phyloP scores from a whole-genome alignment of 495 filamentous ascomycete species.

The Aspergillus sparsus region DNA sequence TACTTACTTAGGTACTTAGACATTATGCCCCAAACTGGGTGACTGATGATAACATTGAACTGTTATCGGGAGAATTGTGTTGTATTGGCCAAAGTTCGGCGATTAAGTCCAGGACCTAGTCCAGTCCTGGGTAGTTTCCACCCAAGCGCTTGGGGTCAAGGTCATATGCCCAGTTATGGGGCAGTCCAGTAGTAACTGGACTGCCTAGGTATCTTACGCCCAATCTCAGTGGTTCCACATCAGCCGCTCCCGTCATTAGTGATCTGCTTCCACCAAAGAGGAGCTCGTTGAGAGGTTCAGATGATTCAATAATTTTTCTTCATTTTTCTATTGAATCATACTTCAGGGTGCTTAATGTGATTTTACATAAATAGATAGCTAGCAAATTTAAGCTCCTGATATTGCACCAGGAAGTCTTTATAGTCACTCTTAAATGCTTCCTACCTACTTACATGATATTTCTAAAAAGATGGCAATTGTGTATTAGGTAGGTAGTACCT shows the following conservation, averaged over 20 bases:
- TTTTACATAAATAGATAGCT: not conserved
- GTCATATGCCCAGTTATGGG: conserved; percentile 29
- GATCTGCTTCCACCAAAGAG: conserved; percentile 13
- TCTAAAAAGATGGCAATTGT: not conserved
- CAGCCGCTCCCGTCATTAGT: conserved; percentile 26
- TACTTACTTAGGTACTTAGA: not conserved
- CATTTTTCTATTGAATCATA: not conserved
- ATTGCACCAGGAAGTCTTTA: not conserved
- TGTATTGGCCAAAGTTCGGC: conserved; percentile 2
- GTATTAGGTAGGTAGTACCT: conserved; percentile 9
- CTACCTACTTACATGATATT: not conserved
- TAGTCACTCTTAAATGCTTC: conserved; percentile 1
- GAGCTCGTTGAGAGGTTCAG: conserved; percentile 4
- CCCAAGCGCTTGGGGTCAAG: conserved; percentile 23
- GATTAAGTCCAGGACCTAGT: conserved; percentile 6
- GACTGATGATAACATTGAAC: not conserved
- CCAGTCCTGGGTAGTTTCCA: conserved; percentile 7
- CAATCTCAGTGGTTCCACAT: conserved; percentile 29
- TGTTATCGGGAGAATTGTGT: conserved; percentile 1
- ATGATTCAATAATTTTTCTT: conserved; percentile 1
- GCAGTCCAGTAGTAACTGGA: conserved; percentile 18
- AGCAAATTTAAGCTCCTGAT: not conserved
- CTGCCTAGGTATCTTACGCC: conserved; percentile 21
- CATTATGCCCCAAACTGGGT: not conserved
- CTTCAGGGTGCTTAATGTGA: not conserved